These are phyloP conservation scores for Epichloe glyceriae DNA, from an alignment of 2,329 filamentous ascomycete genomes.

Conservation along the genomic window DNA sequence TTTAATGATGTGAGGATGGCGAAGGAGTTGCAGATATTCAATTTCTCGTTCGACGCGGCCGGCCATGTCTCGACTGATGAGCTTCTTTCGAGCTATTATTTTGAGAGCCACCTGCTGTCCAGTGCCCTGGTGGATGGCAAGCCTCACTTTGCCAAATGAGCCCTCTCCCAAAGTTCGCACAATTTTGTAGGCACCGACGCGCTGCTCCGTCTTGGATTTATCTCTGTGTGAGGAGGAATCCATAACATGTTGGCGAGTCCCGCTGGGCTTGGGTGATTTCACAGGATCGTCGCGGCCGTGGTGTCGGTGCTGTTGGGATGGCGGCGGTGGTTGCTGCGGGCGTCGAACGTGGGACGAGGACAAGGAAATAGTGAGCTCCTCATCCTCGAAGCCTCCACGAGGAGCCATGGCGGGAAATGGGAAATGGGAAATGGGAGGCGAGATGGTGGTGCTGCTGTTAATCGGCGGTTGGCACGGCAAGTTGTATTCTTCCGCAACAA, in stretches of 20 bases:
- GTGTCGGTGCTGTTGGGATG: conserved; percentile 13
- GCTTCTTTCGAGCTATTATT: conserved; percentile 91
- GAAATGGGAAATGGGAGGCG: not conserved
- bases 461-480: not conserved
- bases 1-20: conserved; percentile 98
- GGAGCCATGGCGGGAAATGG: conserved; percentile 31
- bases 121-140: conserved; percentile 83
- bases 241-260: conserved; percentile 21
- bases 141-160: conserved; percentile 96
- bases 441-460: not conserved
- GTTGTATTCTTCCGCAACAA: not conserved
- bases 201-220: conserved; percentile 57
- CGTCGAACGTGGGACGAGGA: conserved; percentile 52
- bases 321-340: conserved; percentile 18
- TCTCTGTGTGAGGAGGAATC: conserved; percentile 22
- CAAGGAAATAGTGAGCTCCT: conserved; percentile 70
- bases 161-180: conserved; percentile 87
- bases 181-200: conserved; percentile 84
- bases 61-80: conserved; percentile 96
- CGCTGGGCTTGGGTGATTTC: conserved; percentile 13
- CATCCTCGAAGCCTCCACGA: conserved; percentile 56
- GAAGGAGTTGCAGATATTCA: conserved; percentile 87
- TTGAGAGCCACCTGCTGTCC: conserved; percentile 94
- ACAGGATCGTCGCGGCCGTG: conserved; percentile 10
- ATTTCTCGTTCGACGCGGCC: conserved; percentile 96